These are phyloP conservation scores for Thymus mandschuricus DNA, from an alignment of 257 asterid genomes.

Conservation along the genomic window DNA sequence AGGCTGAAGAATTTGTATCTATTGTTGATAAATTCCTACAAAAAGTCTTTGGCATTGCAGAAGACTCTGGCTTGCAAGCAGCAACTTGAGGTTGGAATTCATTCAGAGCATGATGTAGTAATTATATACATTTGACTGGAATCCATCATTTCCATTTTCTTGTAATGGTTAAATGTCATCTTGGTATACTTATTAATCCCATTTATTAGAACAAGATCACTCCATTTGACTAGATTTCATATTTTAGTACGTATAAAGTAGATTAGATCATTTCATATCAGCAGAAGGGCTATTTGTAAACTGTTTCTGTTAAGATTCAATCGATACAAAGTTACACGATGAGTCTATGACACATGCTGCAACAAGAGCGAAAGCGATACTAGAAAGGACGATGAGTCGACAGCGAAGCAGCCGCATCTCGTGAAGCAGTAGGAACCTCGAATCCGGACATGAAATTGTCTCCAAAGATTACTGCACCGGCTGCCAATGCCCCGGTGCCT, in stretches of 20 bases:
- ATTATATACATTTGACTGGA: background rate
- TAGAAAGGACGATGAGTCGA: slow-evolving; percentile 59
- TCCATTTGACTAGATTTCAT: background rate
- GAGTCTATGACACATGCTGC: background rate
- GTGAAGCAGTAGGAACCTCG: slow-evolving; percentile 44
- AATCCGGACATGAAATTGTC: slow-evolving; percentile 74
- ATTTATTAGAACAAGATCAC: slow-evolving; percentile 16
- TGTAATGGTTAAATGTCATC: too few species aligned
- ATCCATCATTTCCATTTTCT: background rate
- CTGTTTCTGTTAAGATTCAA: too few species aligned
- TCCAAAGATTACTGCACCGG: slow-evolving; percentile 81
- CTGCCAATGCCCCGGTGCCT: slow-evolving; percentile 84
- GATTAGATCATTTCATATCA: too few species aligned
- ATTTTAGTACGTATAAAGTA: too few species aligned
- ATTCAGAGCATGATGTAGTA: background rate
- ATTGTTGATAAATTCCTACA: slow-evolving; percentile 68
- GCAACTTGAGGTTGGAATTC: slow-evolving; percentile 49
- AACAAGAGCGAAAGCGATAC: background rate
- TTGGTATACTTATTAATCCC: background rate
- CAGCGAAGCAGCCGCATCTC: slow-evolving; percentile 46
- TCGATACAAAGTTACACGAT: background rate
- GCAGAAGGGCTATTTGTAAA: too few species aligned
- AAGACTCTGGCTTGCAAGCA: slow-evolving; percentile 50
- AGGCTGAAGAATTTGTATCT: slow-evolving; percentile 73
- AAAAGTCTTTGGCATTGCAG: slow-evolving; percentile 48